Evolutionary conservation across 768 basidiomycete genomes (phyloP), one percentile per base, ranked within the genome.

Genomic region (Phylloporus arenicola): DNA sequence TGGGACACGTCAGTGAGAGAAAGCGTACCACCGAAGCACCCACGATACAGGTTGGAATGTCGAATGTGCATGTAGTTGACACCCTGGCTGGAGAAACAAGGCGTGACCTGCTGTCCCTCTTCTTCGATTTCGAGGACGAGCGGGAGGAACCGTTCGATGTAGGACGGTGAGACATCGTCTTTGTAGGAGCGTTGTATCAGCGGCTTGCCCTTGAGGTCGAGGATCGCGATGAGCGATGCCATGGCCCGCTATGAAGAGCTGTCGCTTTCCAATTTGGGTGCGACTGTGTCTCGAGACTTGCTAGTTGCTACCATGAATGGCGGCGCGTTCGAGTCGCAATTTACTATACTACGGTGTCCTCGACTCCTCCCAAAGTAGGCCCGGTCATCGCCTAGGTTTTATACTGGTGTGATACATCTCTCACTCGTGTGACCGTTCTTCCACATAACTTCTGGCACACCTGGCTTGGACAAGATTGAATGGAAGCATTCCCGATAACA

Each of bases 51-150:
- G 72, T 99, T 99, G 41, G 92, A 95, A 68, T 98, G 95, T 25
- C 95, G 80, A 64, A 99, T 97, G 68, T 99, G 93, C 86, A 97
- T 88, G 72, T 94, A 99, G 70, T 98, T 98, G 72, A 98, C 75
- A 13, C 95, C 95, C 61, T 93, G 88, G 56, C 81, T 85, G 4
- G 94, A 89, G 75, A 99, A 91, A 71, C 95, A 98, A 1, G 96
- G 96, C 6, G 92, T 93, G 24, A 97, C 87, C 61, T 92, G 92
- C 58, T 92, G 86, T 31, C 91, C 92, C 51, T 99, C 96, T 73
- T 99, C 95, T 69, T 99, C 95, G 64, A 96, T 85, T 25, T 99
- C 95, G 31, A 97, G 82, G 22, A 97, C 73, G 25, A 96, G 79
- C 0, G 95, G 95, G 31, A 98, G 77, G 67, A 99, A 98, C 41